Base-by-base conservation (phyloP, 768 basidiomycete genomes). In the Mycena kentingensis region DNA sequence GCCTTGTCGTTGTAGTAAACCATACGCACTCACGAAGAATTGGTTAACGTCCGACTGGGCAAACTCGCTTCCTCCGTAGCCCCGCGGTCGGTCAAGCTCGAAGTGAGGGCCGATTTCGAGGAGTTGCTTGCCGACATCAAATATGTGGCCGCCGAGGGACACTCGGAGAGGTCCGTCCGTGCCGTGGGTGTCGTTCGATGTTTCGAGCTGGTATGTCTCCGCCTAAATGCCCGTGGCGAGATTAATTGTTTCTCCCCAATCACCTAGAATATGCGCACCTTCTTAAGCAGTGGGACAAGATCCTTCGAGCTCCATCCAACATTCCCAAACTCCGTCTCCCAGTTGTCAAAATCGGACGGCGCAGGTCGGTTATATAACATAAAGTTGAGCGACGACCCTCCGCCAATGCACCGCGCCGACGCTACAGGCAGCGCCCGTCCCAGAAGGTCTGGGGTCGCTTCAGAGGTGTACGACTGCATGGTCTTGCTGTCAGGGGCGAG, bases 261-360 rank as follows among this genome's bases (percentile, higher is more conserved):
- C 24, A 2, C 18, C 1, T 32, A 15, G 8, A 36, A 36, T 51
- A 11, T 6, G 27, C 35, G 13, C 19, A 74, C 79, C 73, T 78
- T 80, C 50, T 58, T 69, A 18, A 77, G 52, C 1, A 78, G 58
- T 2, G 78, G 79, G 21, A 79, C 63, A 0, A 80, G 63, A 18
- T 74, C 69, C 12, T 68, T 52, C 3, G 73, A 74, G 16, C 74
- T 65, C 79, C 79, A 80, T 3, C 77, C 79, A 0, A 64, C 44
- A 50, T 79, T 78, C 10, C 66, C 68, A 22, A 73, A 61, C 10
- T 63, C 60, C 3, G 21, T 64, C 49, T 73, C 70, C 78, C 78
- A 79, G 39, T 74, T 75, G 34, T 80, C 75, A 22, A 73, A 79
- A 52, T 80, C 78, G 0, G 76, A 77, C 2, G 73, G 73, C 1